Evolutionary conservation across 495 filamentous ascomycete species (phyloP), one percentile per base, ranked within the genome.

Genomic region (Penicillium maclennaniae): DNA sequence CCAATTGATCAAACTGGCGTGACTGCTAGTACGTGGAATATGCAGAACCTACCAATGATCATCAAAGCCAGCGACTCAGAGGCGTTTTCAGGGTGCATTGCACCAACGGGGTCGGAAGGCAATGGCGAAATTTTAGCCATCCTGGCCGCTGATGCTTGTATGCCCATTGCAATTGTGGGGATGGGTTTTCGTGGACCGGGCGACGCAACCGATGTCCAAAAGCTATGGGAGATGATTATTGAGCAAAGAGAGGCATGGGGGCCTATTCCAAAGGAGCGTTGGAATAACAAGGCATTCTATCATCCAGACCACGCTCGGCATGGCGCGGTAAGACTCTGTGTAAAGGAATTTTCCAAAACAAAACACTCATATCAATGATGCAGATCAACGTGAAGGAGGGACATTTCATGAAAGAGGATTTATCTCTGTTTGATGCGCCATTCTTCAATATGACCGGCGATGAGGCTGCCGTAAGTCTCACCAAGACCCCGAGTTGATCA

Each of bases 141-240:
- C 6, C 42, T 56, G n/a, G 16, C 37, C 6, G 46, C 51, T 6
- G 55, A 61, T 42, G 47, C 51, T 3, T 61, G 44, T 9, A 60
- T 58, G 74, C 83, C 84, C 5, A 83, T 87, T 56, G 84, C 83
- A 19, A 73, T 87, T 39, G 66, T 86, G 43, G 83, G 84, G 38
- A 77, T 86, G 67, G 78, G 76, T 7, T 85, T 83, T 56, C 75
- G 82, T 15, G 78, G 83, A 46, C 79, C 84, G 8, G 82, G 77
- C 7, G 73, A 75, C 46, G 74, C 77, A 28, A 70, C 71, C 31
- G 75, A 59, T 53, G 75, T 79, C 10, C 68, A 76, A 25, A 78
- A 69, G 49, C 69, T 86, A 23, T 86, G 81, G 82, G 54, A 81
- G 23, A 73, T 86, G 52, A 62, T 84, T 10, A 59, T 68, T 23